A percentile compares a stretch with the other conserved stretches of the same genome.
Conservation (phyloP, 164 flowering plant species). For the Tinospora cordifolia region DNA sequence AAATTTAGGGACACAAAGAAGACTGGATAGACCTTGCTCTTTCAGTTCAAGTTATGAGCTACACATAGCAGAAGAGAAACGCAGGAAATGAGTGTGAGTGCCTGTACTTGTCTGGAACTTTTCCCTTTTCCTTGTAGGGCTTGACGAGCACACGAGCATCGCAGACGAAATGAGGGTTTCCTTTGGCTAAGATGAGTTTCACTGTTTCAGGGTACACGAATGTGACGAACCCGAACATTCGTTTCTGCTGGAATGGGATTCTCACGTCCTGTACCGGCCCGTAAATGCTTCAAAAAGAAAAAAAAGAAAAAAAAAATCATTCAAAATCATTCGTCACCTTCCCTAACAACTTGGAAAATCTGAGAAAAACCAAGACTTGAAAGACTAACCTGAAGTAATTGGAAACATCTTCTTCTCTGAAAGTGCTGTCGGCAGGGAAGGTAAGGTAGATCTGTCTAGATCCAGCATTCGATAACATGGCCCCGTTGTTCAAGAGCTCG, state of each 20-base stretch:
- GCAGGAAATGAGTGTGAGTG: slow-evolving; percentile 8
- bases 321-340: too few relatives aligned
- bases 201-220: slow-evolving; percentile 87
- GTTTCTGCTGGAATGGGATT: slow-evolving; percentile 94
- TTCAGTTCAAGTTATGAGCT: background rate
- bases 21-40: too few relatives aligned
- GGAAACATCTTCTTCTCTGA: slow-evolving; percentile 90
- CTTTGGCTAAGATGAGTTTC: slow-evolving; percentile 78
- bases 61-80: background rate
- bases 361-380: too few relatives aligned
- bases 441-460: slow-evolving; percentile 79
- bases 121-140: slow-evolving; percentile 98
- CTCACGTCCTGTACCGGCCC: slow-evolving; percentile 98
- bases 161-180: slow-evolving; percentile 95
- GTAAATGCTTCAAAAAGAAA: slow-evolving; percentile 57
- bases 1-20: too few relatives aligned
- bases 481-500: slow-evolving; percentile 37
- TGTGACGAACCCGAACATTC: slow-evolving; percentile 97
- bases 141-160: slow-evolving; percentile 96
- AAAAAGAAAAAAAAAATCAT: too few relatives aligned
- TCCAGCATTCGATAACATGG: slow-evolving; percentile 38
- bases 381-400: too few relatives aligned
- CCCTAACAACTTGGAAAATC: too few relatives aligned
- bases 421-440: slow-evolving; percentile 95
- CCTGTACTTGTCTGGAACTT: slow-evolving; percentile 71